Evolutionary conservation across 768 basidiomycete species (phyloP).

Genomic region (Pisolithus sp.): DNA sequence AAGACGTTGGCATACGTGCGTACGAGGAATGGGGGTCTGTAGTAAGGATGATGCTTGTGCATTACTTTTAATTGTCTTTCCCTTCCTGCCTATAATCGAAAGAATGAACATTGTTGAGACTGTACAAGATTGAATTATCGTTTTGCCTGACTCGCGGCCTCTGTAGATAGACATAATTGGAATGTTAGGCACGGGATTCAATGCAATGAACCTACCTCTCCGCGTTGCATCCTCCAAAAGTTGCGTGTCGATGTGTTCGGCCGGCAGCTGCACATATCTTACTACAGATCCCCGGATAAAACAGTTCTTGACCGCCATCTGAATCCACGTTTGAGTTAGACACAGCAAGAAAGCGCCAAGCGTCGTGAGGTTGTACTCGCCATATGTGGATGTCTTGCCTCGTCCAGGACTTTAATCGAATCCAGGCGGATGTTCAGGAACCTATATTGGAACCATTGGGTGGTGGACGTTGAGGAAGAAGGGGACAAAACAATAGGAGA

Average conservation of each 20-base stretch:
- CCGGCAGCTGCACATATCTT: conserved; percentile 91
- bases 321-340: conserved; percentile 2
- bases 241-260: conserved; percentile 91
- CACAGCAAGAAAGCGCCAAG: background rate
- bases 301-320: conserved; percentile 99
- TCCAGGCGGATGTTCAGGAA: conserved; percentile 96
- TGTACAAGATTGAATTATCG: conserved; percentile 19
- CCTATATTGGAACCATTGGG: conserved; percentile 34
- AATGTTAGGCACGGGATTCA: background rate
- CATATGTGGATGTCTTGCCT: conserved; percentile 96
- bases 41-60: background rate
- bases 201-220: conserved; percentile 54
- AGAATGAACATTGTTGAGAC: background rate
- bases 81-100: background rate
- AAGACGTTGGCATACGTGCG: conserved; percentile 51
- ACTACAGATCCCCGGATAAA: conserved; percentile 99
- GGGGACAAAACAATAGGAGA: background rate
- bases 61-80: background rate
- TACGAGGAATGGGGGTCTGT: conserved; percentile 13
- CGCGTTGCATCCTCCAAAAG: conserved; percentile 94
- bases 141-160: conserved; percentile 37
- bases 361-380: conserved; percentile 34
- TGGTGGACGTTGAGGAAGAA: conserved; percentile 1
- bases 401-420: conserved; percentile 87
- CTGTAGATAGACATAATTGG: conserved; percentile 18